These are phyloP conservation scores for Bonia amplexicaulis DNA, from an alignment of 176 grass and related monocot species.

Conservation along the genomic window DNA sequence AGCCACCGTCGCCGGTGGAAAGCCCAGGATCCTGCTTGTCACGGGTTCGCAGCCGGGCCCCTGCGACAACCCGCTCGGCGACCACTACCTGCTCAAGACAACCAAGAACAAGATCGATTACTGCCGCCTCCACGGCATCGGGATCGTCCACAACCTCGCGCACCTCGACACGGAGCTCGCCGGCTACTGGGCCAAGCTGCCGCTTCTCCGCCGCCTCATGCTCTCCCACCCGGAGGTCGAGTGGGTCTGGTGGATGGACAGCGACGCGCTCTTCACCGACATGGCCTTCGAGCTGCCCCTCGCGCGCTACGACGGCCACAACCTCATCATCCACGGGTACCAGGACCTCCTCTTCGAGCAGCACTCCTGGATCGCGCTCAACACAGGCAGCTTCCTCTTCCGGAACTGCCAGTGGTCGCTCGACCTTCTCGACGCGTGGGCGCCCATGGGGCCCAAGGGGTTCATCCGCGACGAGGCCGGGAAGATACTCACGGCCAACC, in stretches of 20 bases:
- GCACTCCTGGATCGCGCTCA: slow-evolving; percentile 86
- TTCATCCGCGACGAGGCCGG: slow-evolving; percentile 62
- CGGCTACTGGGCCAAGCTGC: slow-evolving; percentile 89
- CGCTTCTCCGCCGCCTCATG: slow-evolving; percentile 77
- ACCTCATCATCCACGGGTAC: slow-evolving; percentile 92
- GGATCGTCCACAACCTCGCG: slow-evolving; percentile 85
- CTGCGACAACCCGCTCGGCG: slow-evolving; percentile 80
- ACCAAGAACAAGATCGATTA: slow-evolving; percentile 98
- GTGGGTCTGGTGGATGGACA: slow-evolving; percentile 99
- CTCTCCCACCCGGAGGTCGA: slow-evolving; percentile 85
- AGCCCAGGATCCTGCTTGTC: slow-evolving; percentile 73
- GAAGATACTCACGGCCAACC: slow-evolving; percentile 64
- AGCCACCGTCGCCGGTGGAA: slow-evolving; percentile 32
- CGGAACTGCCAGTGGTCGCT: slow-evolving; percentile 92
- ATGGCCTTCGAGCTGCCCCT: slow-evolving; percentile 92
- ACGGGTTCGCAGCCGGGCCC: slow-evolving; percentile 82
- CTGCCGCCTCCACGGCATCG: slow-evolving; percentile 79
- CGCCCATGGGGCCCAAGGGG: slow-evolving; percentile 88
- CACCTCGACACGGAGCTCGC: slow-evolving; percentile 90
- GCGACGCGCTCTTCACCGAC: slow-evolving; percentile 89
- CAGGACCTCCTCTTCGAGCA: slow-evolving; percentile 76
- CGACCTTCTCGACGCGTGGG: slow-evolving; percentile 74
- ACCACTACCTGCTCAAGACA: slow-evolving; percentile 90
- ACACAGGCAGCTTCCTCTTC: slow-evolving; percentile 88
- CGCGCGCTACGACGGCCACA: slow-evolving; percentile 48